A percentile compares a stretch with the other conserved stretches of the same genome.
phyloP scores from a whole-genome alignment of 192 early-diverging fungal genomes.

The Backusella liffmaniae region DNA sequence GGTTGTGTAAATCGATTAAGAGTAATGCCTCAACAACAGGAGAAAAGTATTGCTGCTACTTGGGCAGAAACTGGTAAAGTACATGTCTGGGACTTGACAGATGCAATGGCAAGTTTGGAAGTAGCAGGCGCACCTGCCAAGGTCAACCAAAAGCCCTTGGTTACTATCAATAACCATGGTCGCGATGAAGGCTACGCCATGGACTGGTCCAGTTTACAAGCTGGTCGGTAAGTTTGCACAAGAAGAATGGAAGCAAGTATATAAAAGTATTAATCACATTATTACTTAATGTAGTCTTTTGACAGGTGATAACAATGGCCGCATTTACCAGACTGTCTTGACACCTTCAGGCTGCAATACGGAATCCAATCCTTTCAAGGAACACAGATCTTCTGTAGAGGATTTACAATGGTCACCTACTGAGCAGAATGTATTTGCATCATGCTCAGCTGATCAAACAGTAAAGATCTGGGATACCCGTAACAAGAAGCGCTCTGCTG shows the following conservation, averaged over 20 bases:
- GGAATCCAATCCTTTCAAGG: constrained; percentile 73
- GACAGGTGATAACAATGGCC: constrained; percentile 78
- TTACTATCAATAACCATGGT: constrained; percentile 80
- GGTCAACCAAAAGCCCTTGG: constrained; percentile 67
- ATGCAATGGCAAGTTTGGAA: constrained; percentile 73
- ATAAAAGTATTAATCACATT: background rate
- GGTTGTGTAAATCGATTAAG: constrained; percentile 69
- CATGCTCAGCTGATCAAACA: constrained; percentile 87
- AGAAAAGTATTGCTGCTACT: constrained; percentile 80
- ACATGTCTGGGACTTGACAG: constrained; percentile 86
- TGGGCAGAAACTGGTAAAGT: constrained; percentile 98
- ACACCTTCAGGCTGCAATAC: constrained; percentile 68
- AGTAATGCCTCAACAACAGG: constrained; percentile 65
- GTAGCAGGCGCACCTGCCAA: constrained; percentile 71
- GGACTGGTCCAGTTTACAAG: constrained; percentile 83
- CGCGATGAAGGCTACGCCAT: constrained; percentile 91
- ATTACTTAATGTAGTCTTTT: constrained; percentile 55
- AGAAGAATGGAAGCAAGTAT: background rate
- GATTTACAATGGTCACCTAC: constrained; percentile 97
- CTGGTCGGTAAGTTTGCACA: constrained; percentile 43
- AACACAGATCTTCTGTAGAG: constrained; percentile 87
- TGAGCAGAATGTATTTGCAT: constrained; percentile 90
- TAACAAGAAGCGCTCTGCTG: constrained; percentile 68
- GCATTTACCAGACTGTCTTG: constrained; percentile 82
- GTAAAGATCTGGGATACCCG: constrained; percentile 95